phyloP scores from a whole-genome alignment of 129 eudicot species.

The Heracleum sosnowskyi region DNA sequence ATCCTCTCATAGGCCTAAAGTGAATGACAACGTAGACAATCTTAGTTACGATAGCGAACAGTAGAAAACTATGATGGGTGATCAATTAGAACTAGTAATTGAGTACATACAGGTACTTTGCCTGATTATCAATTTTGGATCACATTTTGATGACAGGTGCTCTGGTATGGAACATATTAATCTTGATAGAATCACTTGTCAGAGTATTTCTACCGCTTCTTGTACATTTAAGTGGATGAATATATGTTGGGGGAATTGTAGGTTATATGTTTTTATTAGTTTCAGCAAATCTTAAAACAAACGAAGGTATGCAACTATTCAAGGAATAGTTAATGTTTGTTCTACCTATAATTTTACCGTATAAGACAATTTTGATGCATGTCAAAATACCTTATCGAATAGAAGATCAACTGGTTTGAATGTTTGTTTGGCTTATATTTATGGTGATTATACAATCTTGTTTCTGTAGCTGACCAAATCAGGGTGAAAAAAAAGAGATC shows the following conservation, averaged over 20 bases:
- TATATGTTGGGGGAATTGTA: background rate
- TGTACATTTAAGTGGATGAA: background rate
- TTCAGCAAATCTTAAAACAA: background rate
- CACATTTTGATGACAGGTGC: background rate
- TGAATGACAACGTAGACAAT: slow-evolving; percentile 10
- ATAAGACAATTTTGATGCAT: no score
- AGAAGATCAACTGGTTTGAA: no score
- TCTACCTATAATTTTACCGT: no score
- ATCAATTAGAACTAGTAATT: background rate
- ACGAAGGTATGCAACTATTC: background rate
- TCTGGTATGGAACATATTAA: background rate
- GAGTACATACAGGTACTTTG: background rate
- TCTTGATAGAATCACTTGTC: background rate
- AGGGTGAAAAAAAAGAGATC: no score
- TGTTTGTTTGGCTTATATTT: no score
- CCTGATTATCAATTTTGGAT: slow-evolving; percentile 9
- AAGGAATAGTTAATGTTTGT: background rate
- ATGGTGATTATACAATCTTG: no score
- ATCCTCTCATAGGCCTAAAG: slow-evolving; percentile 20
- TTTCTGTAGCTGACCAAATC: no score
- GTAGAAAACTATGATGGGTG: slow-evolving; percentile 18
- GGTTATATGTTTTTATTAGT: background rate
- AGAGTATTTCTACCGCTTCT: background rate
- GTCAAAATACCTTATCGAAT: no score
- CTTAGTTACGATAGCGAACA: slow-evolving; percentile 1